Base-by-base conservation (phyloP, 805 yeast genomes). In the Metschnikowia reukaufii region DNA sequence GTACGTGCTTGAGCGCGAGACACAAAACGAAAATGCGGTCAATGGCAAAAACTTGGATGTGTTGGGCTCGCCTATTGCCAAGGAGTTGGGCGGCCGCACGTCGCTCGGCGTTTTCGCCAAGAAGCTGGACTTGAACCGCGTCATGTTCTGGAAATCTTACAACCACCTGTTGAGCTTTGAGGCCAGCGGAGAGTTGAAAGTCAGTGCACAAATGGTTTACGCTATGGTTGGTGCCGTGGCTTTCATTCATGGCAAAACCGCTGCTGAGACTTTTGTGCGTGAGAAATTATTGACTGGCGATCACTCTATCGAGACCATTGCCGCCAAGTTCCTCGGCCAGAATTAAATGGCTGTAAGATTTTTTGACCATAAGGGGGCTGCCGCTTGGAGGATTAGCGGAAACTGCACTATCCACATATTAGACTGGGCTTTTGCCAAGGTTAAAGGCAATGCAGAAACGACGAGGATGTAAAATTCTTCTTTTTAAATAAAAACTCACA, bases 191-290 rank as follows among this genome's bases (percentile, higher is more conserved):
- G 85, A 82, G 58, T 63, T 76, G 59, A 69, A 76, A 48, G 77
- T 82, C 10, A 69, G 74, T 48, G 77, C 82, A 3, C 78, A 80
- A 50, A 76, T 80, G 62, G 61, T 81, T 50, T 72, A 72, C 57
- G 84, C 92, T 4, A 66, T 86, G 46, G 66, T 86, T 23, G 94
- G 94, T 20, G 91, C 86, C 2, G 78, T 86, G 42, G 72, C 84
- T 30, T 67, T 80, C 29, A 71, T 74, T 21, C 82, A 83, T 56
- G 94, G 94, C 4, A 77, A 80, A 55, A 54, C 50, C 4, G 74
- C 63, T n/a, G 83, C 89, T 6, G 81, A 76, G 53, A 66, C 72
- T 49, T 86, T 83, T 57, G 77, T 86, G 43, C 65, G 69, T 32
- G 75, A 72, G 35, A 82, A 79, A 61, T 65, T 83, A 33, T 62